Conservation (phyloP, 1,284 basidiomycete genomes). For the Coniferiporia sulphurascens region DNA sequence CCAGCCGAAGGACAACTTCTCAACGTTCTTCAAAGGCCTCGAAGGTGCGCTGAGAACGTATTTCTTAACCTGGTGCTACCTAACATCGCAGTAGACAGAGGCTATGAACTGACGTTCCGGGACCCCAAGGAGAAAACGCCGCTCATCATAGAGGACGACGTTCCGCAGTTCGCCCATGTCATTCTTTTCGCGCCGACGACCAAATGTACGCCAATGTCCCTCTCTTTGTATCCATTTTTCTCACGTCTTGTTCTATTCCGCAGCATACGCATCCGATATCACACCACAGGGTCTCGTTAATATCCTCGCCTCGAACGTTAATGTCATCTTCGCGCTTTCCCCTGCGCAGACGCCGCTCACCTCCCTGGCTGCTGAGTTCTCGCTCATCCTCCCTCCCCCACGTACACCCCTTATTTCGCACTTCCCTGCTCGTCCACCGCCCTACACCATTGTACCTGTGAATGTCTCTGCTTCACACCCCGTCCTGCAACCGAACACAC, state of each 20-base stretch:
- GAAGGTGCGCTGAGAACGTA: slow-evolving; percentile 47
- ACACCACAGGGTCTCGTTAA: slow-evolving; percentile 79
- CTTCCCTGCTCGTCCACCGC: slow-evolving; percentile 61
- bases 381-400: slow-evolving; percentile 69
- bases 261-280: slow-evolving; percentile 75
- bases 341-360: slow-evolving; percentile 66
- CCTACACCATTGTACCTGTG: slow-evolving; percentile 58
- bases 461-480: slow-evolving; percentile 35
- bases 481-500: slow-evolving; percentile 43
- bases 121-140: slow-evolving; percentile 68
- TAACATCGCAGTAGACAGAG: slow-evolving; percentile 47
- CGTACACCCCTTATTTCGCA: slow-evolving; percentile 70
- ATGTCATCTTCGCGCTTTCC: slow-evolving; percentile 82
- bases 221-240: neutral
- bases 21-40: slow-evolving; percentile 76
- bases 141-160: slow-evolving; percentile 63
- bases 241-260: slow-evolving; percentile 4
- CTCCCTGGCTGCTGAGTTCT: slow-evolving; percentile 73
- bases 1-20: slow-evolving; percentile 62
- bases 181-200: slow-evolving; percentile 79
- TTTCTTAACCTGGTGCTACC: neutral
- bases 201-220: slow-evolving; percentile 53
- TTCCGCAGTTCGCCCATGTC: slow-evolving; percentile 77
- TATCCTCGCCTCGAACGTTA: slow-evolving; percentile 70
- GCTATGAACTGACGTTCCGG: slow-evolving; percentile 81